A percentile compares a stretch with the other conserved stretches of the same genome.
phyloP scores from a whole-genome alignment of 2,329 filamentous ascomycete genomes.

The Fusarium ambrosium region DNA sequence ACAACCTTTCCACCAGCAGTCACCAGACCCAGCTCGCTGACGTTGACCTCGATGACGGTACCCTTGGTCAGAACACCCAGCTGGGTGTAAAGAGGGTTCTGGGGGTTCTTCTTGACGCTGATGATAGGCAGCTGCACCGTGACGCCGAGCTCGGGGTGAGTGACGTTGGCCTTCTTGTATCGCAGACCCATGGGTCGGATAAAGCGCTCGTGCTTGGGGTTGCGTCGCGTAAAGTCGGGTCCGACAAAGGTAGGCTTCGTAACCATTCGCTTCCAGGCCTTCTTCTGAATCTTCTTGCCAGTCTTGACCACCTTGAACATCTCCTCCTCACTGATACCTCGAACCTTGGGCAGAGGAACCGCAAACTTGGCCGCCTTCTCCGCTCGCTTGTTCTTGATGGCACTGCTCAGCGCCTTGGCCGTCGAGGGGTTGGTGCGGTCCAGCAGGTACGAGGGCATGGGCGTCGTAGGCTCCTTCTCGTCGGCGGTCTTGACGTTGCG shows the following conservation, averaged over 20 bases:
- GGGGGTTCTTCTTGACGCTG: slow-evolving; percentile 76
- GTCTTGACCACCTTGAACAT: slow-evolving; percentile 98
- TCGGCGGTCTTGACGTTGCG: slow-evolving; percentile 92
- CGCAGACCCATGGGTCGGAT: slow-evolving; percentile 65
- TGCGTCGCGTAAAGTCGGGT: slow-evolving; percentile 87
- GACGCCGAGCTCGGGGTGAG: slow-evolving; percentile 83
- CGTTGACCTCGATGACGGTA: slow-evolving; percentile 88
- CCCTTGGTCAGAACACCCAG: slow-evolving; percentile 91
- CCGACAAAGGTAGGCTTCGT: slow-evolving; percentile 81
- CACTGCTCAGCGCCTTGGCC: slow-evolving; percentile 80
- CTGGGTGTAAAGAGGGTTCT: slow-evolving; percentile 92
- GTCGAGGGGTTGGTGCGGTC: slow-evolving; percentile 76
- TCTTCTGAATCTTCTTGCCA: slow-evolving; percentile 93
- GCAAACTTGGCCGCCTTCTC: slow-evolving; percentile 96
- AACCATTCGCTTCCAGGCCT: slow-evolving; percentile 80
- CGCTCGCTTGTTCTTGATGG: slow-evolving; percentile 94
- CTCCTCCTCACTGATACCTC: slow-evolving; percentile 92
- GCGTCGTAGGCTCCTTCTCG: slow-evolving; percentile 82
- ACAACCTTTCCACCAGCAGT: slow-evolving; percentile 94
- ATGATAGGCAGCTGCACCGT: slow-evolving; percentile 90
- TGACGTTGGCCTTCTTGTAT: slow-evolving; percentile 68
- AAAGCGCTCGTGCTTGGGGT: slow-evolving; percentile 80
- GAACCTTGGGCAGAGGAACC: slow-evolving; percentile 93
- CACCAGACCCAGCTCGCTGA: slow-evolving; percentile 89
- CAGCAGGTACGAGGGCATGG: slow-evolving; percentile 92